A percentile compares a stretch with the other conserved stretches of the same genome.
These are phyloP conservation scores for Multifurca ochricompacta DNA, from an alignment of 768 basidiomycete genomes.

Conservation along the genomic window DNA sequence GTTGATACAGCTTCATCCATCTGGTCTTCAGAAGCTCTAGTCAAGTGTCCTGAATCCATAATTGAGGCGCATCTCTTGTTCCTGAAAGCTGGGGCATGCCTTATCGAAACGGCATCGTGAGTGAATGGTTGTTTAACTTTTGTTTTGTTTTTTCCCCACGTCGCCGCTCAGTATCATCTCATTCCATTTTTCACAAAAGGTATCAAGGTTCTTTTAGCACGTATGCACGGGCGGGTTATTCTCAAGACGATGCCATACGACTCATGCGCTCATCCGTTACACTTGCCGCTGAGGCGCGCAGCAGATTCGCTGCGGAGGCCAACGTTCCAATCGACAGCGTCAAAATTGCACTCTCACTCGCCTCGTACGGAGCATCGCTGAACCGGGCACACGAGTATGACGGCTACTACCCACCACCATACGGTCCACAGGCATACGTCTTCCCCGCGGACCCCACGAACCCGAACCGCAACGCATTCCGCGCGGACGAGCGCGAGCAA, in stretches of 20 bases:
- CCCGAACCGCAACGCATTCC: slow-evolving; percentile 39
- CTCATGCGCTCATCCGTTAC: slow-evolving; percentile 48
- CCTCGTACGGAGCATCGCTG: slow-evolving; percentile 66
- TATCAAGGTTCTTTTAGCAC: slow-evolving; percentile 59
- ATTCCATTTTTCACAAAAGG: slow-evolving; percentile 29
- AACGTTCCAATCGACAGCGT: slow-evolving; percentile 22
- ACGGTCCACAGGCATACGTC: slow-evolving; percentile 44
- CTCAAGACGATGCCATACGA: slow-evolving; percentile 33
- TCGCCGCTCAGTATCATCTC: no score
- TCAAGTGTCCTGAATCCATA: slow-evolving; percentile 45
- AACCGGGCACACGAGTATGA: slow-evolving; percentile 62
- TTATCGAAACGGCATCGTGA: slow-evolving; percentile 67
- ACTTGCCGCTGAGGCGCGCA: slow-evolving; percentile 43
- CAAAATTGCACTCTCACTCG: slow-evolving; percentile 60
- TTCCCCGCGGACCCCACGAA: slow-evolving; percentile 10
- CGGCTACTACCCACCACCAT: slow-evolving; percentile 70
- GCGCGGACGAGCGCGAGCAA: slow-evolving; percentile 26
- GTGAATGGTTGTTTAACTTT: slow-evolving; percentile 13
- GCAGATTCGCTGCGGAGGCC: slow-evolving; percentile 27
- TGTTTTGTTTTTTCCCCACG: neutral
- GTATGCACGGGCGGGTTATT: slow-evolving; percentile 45
- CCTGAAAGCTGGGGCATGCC: slow-evolving; percentile 53
- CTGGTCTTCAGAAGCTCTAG: slow-evolving; percentile 64
- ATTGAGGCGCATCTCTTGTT: slow-evolving; percentile 55
- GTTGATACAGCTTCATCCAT: slow-evolving; percentile 47